Percentiles rank a stretch among this genome's conserved stretches.
phyloP scores from a whole-genome alignment of 148 eudicot genomes.

The Heliosperma pusillum region DNA sequence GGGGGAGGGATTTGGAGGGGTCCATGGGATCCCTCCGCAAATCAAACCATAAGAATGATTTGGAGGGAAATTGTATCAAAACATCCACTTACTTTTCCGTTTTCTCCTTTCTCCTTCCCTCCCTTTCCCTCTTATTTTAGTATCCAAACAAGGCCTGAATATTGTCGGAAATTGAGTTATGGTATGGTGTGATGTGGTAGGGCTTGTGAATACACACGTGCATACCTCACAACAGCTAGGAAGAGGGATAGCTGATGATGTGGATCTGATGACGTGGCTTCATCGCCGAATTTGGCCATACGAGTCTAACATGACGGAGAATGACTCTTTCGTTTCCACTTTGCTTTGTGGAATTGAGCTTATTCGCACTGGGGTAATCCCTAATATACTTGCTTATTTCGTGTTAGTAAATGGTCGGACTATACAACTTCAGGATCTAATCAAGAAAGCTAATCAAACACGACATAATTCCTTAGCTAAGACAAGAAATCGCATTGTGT shows the following conservation, averaged over 20 bases:
- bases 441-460: too few species aligned
- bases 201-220: constrained; percentile 83
- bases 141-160: too few species aligned
- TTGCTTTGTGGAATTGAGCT: constrained; percentile 92
- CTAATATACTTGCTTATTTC: neutral
- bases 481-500: too few species aligned
- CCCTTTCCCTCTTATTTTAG: neutral
- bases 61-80: too few species aligned
- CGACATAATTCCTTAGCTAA: too few species aligned
- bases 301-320: constrained; percentile 72
- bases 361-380: constrained; percentile 72
- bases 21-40: too few species aligned
- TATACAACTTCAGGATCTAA: neutral
- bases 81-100: too few species aligned
- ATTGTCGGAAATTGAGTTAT: neutral
- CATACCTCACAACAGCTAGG: constrained; percentile 91
- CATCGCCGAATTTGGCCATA: constrained; percentile 91
- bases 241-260: constrained; percentile 91
- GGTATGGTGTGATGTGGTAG: constrained; percentile 15
- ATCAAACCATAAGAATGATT: too few species aligned
- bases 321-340: constrained; percentile 78
- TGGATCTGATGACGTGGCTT: constrained; percentile 86
- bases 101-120: neutral
- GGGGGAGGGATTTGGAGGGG: too few species aligned
- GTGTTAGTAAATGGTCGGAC: too few species aligned